Base-by-base conservation (phyloP, 495 filamentous ascomycete genomes). In the Xylona heveae region DNA sequence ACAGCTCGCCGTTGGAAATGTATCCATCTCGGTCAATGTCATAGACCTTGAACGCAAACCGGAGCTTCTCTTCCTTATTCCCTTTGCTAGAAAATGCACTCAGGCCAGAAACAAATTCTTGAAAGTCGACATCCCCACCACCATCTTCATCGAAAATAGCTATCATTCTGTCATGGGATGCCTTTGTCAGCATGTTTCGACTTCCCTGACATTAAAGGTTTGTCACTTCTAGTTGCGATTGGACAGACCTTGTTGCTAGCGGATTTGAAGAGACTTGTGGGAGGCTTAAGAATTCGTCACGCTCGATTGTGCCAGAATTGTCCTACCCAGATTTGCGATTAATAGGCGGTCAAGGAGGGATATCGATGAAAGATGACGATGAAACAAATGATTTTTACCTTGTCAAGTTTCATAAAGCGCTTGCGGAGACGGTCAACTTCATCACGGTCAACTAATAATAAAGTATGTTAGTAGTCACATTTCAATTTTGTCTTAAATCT, bases 71-170 rank as follows among this genome's bases (percentile, higher is more conserved):
- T 53, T 93, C 81, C 62, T 99, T 94, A 62, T 94, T 94, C 27
- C 88, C 88, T 59, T 95, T 95, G 57, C 73, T 78, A 47, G 74
- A 82, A 66, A 99, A 99, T 23, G 90, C 88, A 45, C 74, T 82
- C 13, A 99, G 63, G 4, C 88, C 88, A 4, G 78, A 85, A 14
- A 99, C 88, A 59, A 99, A 99, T 55, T 99, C 88, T 46, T 95
- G 81, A 60, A 99, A 99, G 54, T 99, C 88, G 44, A 99, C 88
- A 42, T 91, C 79, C 41, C 88, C 88, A 40, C 88, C 85, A 39
- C 88, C 88, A 53, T 99, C 88, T 55, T 99, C 88, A 52, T 99
- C 88, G 53, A 99, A 95, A 44, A 99, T 99, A 7, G 90, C 88
- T 45, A 99, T 99, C 83, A 99, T 91, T 53, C 80, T 85, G 37